These are phyloP conservation scores for Microbotryum intermedium DNA, from an alignment of 1,284 basidiomycete species.

Conservation along the genomic window DNA sequence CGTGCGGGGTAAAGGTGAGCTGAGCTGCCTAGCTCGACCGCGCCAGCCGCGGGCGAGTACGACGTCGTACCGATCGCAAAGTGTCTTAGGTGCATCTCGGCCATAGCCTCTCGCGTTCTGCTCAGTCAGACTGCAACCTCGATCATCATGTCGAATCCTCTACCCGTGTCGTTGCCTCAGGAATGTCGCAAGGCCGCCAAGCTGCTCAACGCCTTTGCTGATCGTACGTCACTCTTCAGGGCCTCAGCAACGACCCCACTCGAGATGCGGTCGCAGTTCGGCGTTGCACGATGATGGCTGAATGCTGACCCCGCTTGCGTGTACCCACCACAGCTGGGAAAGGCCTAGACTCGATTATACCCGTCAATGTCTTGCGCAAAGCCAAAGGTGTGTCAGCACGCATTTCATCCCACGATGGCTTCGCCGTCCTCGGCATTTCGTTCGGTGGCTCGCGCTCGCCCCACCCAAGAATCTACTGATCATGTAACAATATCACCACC, in stretches of 20 bases:
- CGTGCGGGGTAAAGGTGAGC: no score
- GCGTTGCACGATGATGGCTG: constrained; percentile 32
- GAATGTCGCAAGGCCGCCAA: constrained; percentile 50
- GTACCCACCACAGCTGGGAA: constrained; percentile 9
- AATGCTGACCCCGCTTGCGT: constrained; percentile 3
- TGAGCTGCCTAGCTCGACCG: no score
- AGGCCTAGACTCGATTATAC: constrained; percentile 39
- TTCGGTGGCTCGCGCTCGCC: not conserved
- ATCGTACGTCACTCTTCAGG: constrained; percentile 19
- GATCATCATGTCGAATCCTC: constrained; percentile 29
- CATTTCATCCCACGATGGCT: not conserved
- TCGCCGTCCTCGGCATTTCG: not conserved
- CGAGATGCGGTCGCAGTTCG: constrained; percentile 19
- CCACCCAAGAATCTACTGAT: not conserved
- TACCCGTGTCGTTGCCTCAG: constrained; percentile 43
- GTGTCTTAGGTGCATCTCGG: not conserved
- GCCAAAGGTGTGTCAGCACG: constrained; percentile 48
- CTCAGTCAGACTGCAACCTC: not conserved
- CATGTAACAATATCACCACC: constrained; percentile 15
- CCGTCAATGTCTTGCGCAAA: constrained; percentile 51
- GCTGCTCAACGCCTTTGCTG: constrained; percentile 33
- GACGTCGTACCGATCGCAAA: not conserved
- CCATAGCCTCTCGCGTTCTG: not conserved
- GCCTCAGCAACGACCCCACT: no score
- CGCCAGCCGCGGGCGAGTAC: not conserved